Evolutionary conservation across 768 basidiomycete genomes (phyloP).

Genomic region (Russula foetens): DNA sequence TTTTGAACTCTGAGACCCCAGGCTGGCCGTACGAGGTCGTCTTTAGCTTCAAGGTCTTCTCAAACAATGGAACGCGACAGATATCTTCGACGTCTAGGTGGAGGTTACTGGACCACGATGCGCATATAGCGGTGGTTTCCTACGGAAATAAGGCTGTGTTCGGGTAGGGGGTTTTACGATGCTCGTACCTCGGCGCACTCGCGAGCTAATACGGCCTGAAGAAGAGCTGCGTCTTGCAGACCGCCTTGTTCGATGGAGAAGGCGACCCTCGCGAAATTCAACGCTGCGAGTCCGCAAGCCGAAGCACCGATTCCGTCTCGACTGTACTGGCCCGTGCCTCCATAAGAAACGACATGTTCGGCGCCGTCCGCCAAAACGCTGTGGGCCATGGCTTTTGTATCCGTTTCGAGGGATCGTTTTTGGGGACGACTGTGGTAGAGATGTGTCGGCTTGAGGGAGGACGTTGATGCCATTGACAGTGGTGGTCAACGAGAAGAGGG

Average conservation of each 20-base stretch:
- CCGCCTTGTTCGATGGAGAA: constrained; percentile 33
- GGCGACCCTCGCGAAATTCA: constrained; percentile 52
- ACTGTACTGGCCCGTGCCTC: constrained; percentile 49
- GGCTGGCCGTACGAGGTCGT: constrained; percentile 33
- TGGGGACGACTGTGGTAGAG: background rate
- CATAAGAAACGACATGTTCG: constrained; percentile 35
- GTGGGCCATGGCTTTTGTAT: background rate
- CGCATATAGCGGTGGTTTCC: constrained; percentile 52
- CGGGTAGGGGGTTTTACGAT: background rate
- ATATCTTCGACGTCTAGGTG: constrained; percentile 56
- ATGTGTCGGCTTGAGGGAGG: constrained; percentile 29
- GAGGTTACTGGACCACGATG: constrained; percentile 41
- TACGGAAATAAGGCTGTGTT: constrained; percentile 21
- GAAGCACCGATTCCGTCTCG: constrained; percentile 34
- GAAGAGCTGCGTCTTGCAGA: constrained; percentile 24
- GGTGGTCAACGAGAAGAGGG: too few relatives aligned
- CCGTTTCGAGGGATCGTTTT: background rate
- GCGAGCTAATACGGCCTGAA: constrained; percentile 29
- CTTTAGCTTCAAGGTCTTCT: constrained; percentile 30
- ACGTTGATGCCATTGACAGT: background rate
- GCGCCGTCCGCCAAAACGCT: constrained; percentile 21
- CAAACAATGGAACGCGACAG: constrained; percentile 40
- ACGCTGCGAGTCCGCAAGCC: constrained; percentile 57
- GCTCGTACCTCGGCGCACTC: constrained; percentile 32
- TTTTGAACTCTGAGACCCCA: constrained; percentile 31